Evolutionary conservation across 192 early-diverging fungal genomes (phyloP).

Genomic region (Coemansia nantahalensis): DNA sequence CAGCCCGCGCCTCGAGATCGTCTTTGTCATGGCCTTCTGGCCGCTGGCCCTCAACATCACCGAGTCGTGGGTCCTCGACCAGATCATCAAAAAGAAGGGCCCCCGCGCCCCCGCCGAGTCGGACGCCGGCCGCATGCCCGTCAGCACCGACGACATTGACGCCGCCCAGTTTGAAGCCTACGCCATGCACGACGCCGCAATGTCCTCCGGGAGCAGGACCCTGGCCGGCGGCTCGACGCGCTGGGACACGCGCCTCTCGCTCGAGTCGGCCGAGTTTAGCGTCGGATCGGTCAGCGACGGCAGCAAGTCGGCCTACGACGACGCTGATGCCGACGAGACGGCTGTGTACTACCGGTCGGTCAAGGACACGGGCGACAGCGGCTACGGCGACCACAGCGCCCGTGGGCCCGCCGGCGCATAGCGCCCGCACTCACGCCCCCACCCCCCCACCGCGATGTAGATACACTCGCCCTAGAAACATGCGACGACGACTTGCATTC

Average conservation of each 20-base stretch:
- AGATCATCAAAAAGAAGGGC: constrained; percentile 44
- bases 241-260: constrained; percentile 12
- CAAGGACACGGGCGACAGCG: no score
- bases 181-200: constrained; percentile 17
- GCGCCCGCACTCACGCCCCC: no score
- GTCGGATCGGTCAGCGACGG: constrained; percentile 5
- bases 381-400: no score
- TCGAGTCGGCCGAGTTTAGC: constrained; percentile 32
- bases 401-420: no score
- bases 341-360: no score
- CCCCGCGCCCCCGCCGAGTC: neutral
- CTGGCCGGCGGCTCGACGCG: constrained; percentile 13
- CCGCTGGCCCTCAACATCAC: constrained; percentile 50
- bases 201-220: constrained; percentile 24
- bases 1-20: constrained; percentile 44
- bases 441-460: no score
- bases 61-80: constrained; percentile 53
- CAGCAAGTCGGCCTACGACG: neutral
- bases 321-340: no score
- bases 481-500: no score
- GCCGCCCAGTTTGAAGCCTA: constrained; percentile 13
- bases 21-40: constrained; percentile 55
- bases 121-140: constrained; percentile 30
- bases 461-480: no score
- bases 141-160: constrained; percentile 9